Percentiles rank a stretch among this genome's conserved stretches.
These are phyloP conservation scores for Solanum chiquidenum DNA, from an alignment of 257 asterid genomes.

Conservation along the genomic window DNA sequence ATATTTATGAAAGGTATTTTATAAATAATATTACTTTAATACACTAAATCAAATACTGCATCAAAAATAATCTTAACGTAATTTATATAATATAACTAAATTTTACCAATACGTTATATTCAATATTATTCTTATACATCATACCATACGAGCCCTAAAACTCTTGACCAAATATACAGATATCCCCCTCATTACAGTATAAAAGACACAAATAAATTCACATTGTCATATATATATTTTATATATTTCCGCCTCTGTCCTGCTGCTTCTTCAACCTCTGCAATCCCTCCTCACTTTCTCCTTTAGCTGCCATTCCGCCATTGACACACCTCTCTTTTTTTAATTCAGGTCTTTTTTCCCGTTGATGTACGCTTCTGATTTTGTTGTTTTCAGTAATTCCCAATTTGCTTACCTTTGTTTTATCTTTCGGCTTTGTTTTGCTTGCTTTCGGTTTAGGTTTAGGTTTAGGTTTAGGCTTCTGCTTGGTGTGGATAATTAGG, in stretches of 20 bases:
- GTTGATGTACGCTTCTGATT: constrained; percentile 2
- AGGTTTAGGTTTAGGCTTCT: not conserved
- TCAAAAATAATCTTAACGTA: too few species aligned
- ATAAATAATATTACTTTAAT: too few species aligned
- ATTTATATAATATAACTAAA: too few species aligned
- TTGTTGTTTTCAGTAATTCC: not conserved
- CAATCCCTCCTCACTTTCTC: constrained; percentile 13
- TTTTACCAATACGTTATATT: too few species aligned
- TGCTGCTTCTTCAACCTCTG: constrained; percentile 31
- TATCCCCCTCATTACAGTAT: not conserved
- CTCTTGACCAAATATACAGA: not conserved
- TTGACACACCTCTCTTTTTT: constrained; percentile 8
- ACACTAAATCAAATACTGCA: too few species aligned
- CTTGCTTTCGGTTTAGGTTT: not conserved
- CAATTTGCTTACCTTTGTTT: not conserved
- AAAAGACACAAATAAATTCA: not conserved
- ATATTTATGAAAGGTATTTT: too few species aligned
- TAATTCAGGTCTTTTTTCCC: constrained; percentile 5
- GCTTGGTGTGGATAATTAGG: not conserved
- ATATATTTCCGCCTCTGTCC: constrained; percentile 17
- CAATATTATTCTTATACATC: too few species aligned
- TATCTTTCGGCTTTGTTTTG: not conserved
- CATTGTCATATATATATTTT: not conserved
- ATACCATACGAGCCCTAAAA: not conserved
- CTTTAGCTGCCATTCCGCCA: constrained; percentile 24